A percentile compares a stretch with the other conserved stretches of the same genome.
These are phyloP conservation scores for Pholiota molesta DNA, from an alignment of 768 basidiomycete genomes.

Conservation along the genomic window DNA sequence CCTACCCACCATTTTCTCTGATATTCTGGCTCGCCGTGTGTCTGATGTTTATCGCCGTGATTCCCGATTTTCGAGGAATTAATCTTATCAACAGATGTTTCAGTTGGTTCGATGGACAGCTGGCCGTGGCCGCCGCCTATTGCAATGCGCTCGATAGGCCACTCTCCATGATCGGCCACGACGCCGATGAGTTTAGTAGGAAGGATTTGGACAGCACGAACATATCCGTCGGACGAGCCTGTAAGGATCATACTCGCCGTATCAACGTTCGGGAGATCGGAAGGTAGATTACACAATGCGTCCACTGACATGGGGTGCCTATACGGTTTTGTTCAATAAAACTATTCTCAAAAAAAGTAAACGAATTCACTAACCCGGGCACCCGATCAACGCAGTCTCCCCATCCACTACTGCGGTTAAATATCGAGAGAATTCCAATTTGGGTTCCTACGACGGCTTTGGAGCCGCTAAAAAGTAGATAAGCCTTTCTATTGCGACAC, in stretches of 20 bases:
- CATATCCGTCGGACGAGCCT: slow-evolving; percentile 89
- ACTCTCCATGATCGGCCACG: slow-evolving; percentile 89
- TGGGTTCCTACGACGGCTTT: slow-evolving; percentile 92
- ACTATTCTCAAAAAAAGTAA: slow-evolving; percentile 8
- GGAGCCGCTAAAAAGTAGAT: slow-evolving; percentile 48
- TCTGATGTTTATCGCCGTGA: slow-evolving; percentile 17
- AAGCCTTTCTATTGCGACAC: neutral
- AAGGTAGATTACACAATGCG: slow-evolving; percentile 75
- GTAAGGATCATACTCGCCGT: slow-evolving; percentile 76
- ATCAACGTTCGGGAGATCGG: slow-evolving; percentile 60
- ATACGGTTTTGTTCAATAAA: slow-evolving; percentile 14
- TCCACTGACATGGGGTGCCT: slow-evolving; percentile 94
- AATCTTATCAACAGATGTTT: slow-evolving; percentile 14
- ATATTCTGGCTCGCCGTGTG: slow-evolving; percentile 21
- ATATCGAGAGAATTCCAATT: slow-evolving; percentile 85
- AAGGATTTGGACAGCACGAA: slow-evolving; percentile 84
- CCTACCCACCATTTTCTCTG: slow-evolving; percentile 78
- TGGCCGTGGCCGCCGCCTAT: slow-evolving; percentile 48
- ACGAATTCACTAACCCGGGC: slow-evolving; percentile 62
- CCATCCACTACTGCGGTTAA: slow-evolving; percentile 87
- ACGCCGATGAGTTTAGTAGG: slow-evolving; percentile 91
- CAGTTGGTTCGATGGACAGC: slow-evolving; percentile 32
- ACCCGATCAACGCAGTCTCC: slow-evolving; percentile 91
- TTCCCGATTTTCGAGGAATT: slow-evolving; percentile 15
- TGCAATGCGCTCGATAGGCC: slow-evolving; percentile 87